Base-by-base conservation (phyloP, 2,329 filamentous ascomycete species). In the Aureobasidium musti region DNA sequence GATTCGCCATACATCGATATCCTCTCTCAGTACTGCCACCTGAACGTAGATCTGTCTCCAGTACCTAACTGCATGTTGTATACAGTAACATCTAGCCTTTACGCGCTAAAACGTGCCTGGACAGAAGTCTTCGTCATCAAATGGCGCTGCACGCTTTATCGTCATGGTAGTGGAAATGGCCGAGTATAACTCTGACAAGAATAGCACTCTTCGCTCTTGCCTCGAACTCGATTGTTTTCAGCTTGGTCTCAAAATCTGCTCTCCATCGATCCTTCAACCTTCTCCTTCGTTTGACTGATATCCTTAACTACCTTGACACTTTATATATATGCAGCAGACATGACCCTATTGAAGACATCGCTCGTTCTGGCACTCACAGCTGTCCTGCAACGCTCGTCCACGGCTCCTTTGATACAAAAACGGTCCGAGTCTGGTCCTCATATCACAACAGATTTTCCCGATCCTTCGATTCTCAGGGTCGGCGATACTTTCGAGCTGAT, bases 391-490 rank as follows among this genome's bases (percentile, higher is more conserved):
- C 19, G 4, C 21, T 43, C 35, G 23, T 63, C n/a, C 41, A 43
- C 64, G 21, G 35, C 43, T 52, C 41, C 64, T 11, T 8, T 65
- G 2, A 14, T 56, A 21, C 50, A 35, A n/a, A 65, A 52, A 65
- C 60, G 43, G n/a, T 37, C 60, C n/a, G 43, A 57, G 23, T 50
- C 49, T 21, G 68, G 68, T 26, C 68, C 68, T 23, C 54, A 66
- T 19, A 68, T 68, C 26, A 49, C 35, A 5, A 64, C 65, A 30
- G 68, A 69, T 63, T 69, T 69, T 57, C 72, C 72, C 10, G 77
- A 79, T 68, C 77, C 77, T 6, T 69, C 73, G 2, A 72, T 78
- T 35, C 72, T 78, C 57, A 70, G 72, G 47, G 71, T 73, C 28
- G 73, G 68, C 41, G 68, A 72, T 1, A 57, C 71, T 0, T 68